Evolutionary conservation across 768 basidiomycete genomes (phyloP), one percentile per base, ranked within the genome.

Genomic region (Rhodotorula paludigena): DNA sequence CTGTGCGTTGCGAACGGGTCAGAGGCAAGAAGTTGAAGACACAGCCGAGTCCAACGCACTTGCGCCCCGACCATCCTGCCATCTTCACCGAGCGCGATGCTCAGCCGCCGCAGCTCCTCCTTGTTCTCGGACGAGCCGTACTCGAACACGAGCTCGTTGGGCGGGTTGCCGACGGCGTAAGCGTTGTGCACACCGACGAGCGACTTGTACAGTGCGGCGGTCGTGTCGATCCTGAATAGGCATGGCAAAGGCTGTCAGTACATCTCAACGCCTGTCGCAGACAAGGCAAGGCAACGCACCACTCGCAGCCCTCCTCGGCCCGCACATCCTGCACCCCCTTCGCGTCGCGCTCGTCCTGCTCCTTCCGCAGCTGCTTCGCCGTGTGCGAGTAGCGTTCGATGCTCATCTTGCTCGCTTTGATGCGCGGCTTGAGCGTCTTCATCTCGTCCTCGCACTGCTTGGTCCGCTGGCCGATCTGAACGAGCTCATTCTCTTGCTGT

Each of bases 241-340:
- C n/a, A 20, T 9, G 8, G 2, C 16, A 5, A 4, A n/a, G 0
- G 2, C 16, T n/a, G 7, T 20, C 23, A 44, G 28, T 12, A 5
- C 35, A n/a, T 20, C 6, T 8, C 1, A 30, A 2, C 10, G 28
- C 25, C 16, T 2, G 7, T 21, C 12, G 28, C 14, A 42, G 23
- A 16, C 21, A 33, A 16, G 23, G 21, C 20, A 30, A 25, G 14
- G 11, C 6, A 16, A 66, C 64, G 47, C 32, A 71, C 70, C 66
- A 67, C 44, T 66, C 55, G 49, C 70, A 71, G 16, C 54, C 70
- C 51, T 67, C 44, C 51, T 71, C 70, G 18, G 70, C 70, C 20
- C 66, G 32, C 45, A 64, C 70, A 41, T 71, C 70, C 53, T 63
- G 60, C 30, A 41, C 58, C 11, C 70, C 70, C 62, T 64, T 64